Conservation (phyloP, 1,139 yeast genomes). For the Suhomyces bokatorum region DNA sequence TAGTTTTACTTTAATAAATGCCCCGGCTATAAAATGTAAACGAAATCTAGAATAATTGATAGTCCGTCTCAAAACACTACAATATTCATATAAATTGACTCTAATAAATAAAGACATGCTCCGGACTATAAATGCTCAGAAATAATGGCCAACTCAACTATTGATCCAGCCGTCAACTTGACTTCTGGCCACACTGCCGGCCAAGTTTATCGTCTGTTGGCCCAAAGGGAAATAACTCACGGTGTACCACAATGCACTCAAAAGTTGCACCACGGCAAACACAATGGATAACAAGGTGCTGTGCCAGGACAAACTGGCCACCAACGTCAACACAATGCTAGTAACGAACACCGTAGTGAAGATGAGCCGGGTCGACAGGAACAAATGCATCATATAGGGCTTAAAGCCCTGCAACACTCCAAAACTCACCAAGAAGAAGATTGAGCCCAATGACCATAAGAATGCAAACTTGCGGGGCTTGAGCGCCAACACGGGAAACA, state of each 20-base stretch:
- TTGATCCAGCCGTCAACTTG: conserved; percentile 64
- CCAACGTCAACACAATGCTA: conserved; percentile 51
- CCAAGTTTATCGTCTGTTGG: conserved; percentile 52
- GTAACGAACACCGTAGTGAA: conserved; percentile 52
- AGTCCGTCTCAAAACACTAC: no score
- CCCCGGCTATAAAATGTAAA: no score
- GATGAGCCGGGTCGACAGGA: conserved; percentile 50
- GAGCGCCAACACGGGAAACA: conserved; percentile 56
- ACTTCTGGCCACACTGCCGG: conserved; percentile 54
- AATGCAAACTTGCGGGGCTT: conserved; percentile 62
- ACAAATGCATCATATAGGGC: conserved; percentile 49
- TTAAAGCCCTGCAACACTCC: conserved; percentile 57
- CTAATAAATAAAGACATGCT: no score
- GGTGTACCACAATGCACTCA: conserved; percentile 57
- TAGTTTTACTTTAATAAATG: no score
- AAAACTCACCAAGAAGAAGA: conserved; percentile 56
- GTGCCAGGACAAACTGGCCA: conserved; percentile 47
- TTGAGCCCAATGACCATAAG: conserved; percentile 62
- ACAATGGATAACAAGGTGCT: conserved; percentile 51
- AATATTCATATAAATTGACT: no score
- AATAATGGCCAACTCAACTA: conserved; percentile 6
- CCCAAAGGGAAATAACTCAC: conserved; percentile 68
- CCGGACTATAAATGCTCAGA: not conserved
- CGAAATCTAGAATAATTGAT: no score
- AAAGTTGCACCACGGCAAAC: conserved; percentile 51